Conservation (phyloP, 1,284 basidiomycete genomes). For the Paramarasmius palmivorus region DNA sequence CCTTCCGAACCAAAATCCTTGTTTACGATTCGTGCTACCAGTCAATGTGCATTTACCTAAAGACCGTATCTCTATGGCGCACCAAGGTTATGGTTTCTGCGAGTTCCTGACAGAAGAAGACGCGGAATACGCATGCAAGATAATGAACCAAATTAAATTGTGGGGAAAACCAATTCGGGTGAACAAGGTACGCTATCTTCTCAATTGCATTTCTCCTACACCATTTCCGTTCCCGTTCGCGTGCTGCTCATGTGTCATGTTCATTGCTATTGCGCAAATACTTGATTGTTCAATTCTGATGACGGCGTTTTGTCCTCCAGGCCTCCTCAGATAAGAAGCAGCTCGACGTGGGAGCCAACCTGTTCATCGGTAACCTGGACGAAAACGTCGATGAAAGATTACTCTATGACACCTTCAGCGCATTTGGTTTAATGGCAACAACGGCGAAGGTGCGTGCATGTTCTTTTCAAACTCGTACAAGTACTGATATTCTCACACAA, state of each 20-base stretch:
- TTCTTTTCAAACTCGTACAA: constrained; percentile 1
- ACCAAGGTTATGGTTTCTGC: constrained; percentile 99
- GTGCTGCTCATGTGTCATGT: neutral
- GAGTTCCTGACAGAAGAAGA: constrained; percentile 98
- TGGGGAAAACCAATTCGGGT: constrained; percentile 98
- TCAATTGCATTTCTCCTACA: constrained; percentile 3
- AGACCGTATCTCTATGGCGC: constrained; percentile 95
- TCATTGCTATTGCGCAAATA: no score
- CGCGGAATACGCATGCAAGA: constrained; percentile 99
- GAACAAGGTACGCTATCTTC: constrained; percentile 77
- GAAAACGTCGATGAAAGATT: constrained; percentile 91
- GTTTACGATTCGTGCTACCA: constrained; percentile 30
- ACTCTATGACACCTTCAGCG: constrained; percentile 93
- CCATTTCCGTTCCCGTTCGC: constrained; percentile 8
- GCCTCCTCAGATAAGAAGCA: constrained; percentile 97
- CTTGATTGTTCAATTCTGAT: constrained; percentile 2
- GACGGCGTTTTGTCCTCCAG: constrained; percentile 35
- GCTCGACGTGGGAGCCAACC: constrained; percentile 95
- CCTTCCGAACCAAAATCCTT: constrained; percentile 11
- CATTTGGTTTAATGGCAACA: constrained; percentile 92
- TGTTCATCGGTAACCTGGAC: constrained; percentile 96
- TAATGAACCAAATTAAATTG: constrained; percentile 99
- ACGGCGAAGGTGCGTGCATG: constrained; percentile 81
- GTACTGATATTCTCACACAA: constrained; percentile 13
- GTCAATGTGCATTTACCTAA: constrained; percentile 99